A percentile compares a stretch with the other conserved stretches of the same genome.
Evolutionary conservation across 2,329 filamentous ascomycete species (phyloP).

Genomic region (Paramyrothecium sp.): DNA sequence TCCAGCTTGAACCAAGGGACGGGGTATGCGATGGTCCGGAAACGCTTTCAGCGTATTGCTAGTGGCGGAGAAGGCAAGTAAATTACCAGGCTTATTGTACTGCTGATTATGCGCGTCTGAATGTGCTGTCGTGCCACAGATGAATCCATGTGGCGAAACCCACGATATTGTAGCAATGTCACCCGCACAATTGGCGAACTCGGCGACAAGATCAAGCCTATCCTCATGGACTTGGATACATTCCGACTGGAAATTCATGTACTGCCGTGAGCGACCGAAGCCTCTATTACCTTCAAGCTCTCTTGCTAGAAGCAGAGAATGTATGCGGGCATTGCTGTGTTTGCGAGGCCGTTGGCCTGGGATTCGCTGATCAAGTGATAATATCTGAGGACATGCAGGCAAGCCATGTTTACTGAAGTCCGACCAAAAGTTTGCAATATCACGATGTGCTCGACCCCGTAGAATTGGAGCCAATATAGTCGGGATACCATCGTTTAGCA

Average conservation of each 20-base stretch:
- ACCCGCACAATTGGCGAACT: conserved; percentile 62
- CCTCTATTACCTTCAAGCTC: conserved; percentile 45
- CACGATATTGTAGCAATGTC: conserved; percentile 59
- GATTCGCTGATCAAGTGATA: conserved; percentile 20
- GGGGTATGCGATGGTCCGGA: conserved; percentile 55
- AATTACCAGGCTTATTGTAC: conserved; percentile 64
- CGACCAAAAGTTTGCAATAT: conserved; percentile 2
- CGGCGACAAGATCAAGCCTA: conserved; percentile 43
- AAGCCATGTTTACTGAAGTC: neutral
- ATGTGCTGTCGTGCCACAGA: conserved; percentile 63
- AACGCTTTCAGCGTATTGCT: conserved; percentile 47
- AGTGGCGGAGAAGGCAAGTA: conserved; percentile 51
- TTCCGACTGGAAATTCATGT: conserved; percentile 43
- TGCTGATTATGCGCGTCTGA: conserved; percentile 63
- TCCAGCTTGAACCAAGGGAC: conserved; percentile 50
- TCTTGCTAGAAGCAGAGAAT: conserved; percentile 45
- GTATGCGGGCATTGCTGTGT: conserved; percentile 22
- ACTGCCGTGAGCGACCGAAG: conserved; percentile 38
- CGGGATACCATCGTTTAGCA: too few relatives aligned
- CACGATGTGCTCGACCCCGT: too few relatives aligned
- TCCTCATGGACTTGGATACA: conserved; percentile 50
- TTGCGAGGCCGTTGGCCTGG: neutral
- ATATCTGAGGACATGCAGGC: conserved; percentile 5
- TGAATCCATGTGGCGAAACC: conserved; percentile 50
- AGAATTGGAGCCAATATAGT: too few relatives aligned